Evolutionary conservation across 768 basidiomycete genomes (phyloP).

Genomic region (Leccinellum rugosiceps): DNA sequence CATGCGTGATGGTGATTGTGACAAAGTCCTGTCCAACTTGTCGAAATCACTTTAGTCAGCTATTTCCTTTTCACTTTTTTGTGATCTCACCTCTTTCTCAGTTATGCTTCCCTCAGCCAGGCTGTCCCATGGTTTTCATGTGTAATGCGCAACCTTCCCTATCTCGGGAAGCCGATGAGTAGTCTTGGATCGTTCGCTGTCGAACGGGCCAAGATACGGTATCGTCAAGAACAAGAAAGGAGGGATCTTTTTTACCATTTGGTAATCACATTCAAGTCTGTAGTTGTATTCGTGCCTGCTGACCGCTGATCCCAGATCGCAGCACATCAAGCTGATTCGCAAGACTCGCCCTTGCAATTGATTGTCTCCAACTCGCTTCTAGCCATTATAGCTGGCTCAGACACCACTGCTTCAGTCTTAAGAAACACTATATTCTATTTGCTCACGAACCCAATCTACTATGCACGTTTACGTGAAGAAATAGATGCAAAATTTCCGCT

Average conservation of each 20-base stretch:
- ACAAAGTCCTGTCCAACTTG: conserved; percentile 29
- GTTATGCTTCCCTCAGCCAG: conserved; percentile 15
- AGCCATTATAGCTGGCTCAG: conserved; percentile 45
- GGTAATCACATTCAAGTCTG: conserved; percentile 21
- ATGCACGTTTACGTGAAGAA: conserved; percentile 38
- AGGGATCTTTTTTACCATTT: conserved; percentile 43
- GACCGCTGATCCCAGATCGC: conserved; percentile 21
- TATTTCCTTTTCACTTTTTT: neutral
- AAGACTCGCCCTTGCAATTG: conserved; percentile 26
- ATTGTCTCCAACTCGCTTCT: conserved; percentile 38
- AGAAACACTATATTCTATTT: conserved; percentile 39
- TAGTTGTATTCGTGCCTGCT: neutral
- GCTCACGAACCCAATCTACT: conserved; percentile 36
- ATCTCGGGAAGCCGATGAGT: conserved; percentile 27
- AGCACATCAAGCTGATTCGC: conserved; percentile 22
- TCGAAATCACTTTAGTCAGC: conserved; percentile 30
- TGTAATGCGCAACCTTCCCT: conserved; percentile 29
- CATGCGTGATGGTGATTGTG: conserved; percentile 35
- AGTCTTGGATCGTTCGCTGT: conserved; percentile 28
- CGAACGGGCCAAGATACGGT: conserved; percentile 24
- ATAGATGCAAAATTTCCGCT: conserved; percentile 32
- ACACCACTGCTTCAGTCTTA: conserved; percentile 44
- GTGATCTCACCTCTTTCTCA: conserved; percentile 8
- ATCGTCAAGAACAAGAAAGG: conserved; percentile 12
- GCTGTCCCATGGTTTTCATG: conserved; percentile 23